phyloP scores from a whole-genome alignment of 352 stramenopile genomes.

The Globisporangium spiculum region DNA sequence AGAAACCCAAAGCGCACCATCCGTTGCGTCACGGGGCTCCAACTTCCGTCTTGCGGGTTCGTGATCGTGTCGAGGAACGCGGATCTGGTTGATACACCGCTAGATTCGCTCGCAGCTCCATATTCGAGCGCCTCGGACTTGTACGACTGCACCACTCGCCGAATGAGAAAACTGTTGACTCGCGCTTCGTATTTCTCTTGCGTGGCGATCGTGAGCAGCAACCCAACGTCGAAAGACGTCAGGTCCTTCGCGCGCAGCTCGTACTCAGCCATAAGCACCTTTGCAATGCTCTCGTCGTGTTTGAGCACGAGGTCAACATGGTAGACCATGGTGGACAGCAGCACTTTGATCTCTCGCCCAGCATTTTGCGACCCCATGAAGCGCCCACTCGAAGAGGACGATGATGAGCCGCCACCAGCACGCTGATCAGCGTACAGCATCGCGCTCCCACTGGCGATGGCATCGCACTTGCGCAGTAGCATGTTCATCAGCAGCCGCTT shows the following conservation, averaged over 20 bases:
- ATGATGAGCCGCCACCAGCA: not conserved
- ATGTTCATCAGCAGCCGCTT: constrained; percentile 34
- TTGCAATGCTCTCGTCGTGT: constrained; percentile 37
- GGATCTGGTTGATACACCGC: constrained; percentile 9
- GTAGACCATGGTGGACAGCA: constrained; percentile 57
- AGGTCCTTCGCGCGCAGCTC: constrained; percentile 28
- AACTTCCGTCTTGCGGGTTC: constrained; percentile 31
- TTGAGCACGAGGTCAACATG: constrained; percentile 48
- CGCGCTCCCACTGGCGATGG: constrained; percentile 4
- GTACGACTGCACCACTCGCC: constrained; percentile 28
- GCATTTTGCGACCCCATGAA: not conserved
- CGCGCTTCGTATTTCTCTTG: constrained; percentile 29
- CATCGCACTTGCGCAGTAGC: constrained; percentile 33
- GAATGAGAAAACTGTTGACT: constrained; percentile 28
- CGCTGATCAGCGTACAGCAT: constrained; percentile 13
- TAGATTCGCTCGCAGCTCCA: not conserved
- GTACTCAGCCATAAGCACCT: constrained; percentile 38
- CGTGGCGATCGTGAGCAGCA: constrained; percentile 40
- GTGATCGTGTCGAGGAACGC: constrained; percentile 28
- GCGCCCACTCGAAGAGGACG: not conserved
- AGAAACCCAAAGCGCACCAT: constrained; percentile 36
- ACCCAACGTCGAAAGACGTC: constrained; percentile 38
- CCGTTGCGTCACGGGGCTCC: constrained; percentile 28
- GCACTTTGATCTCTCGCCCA: constrained; percentile 24
- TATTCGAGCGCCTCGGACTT: constrained; percentile 7